Evolutionary conservation across 495 filamentous ascomycete species (phyloP).

Genomic region (Staphylotrichum tortipilum): DNA sequence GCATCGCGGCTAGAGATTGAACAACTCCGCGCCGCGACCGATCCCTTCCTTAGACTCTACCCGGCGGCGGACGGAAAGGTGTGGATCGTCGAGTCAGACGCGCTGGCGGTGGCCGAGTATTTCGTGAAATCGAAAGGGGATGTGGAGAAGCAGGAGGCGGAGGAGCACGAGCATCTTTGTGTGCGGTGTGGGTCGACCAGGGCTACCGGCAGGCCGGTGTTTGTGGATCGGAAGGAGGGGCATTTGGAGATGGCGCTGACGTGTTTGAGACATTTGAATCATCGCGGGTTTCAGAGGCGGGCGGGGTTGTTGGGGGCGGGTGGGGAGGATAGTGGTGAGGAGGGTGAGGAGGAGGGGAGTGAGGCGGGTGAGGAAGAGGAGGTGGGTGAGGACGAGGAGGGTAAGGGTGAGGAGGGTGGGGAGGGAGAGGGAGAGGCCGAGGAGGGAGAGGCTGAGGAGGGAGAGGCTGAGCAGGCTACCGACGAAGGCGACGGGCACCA

Average conservation of each 20-base stretch:
- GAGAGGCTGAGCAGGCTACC: not conserved
- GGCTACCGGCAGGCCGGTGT: not conserved
- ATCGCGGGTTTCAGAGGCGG: conserved; percentile 16
- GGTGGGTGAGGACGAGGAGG: not conserved
- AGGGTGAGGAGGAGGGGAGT: not conserved
- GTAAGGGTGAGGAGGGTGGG: not conserved
- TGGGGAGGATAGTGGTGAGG: not conserved
- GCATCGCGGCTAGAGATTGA: conserved; percentile 11
- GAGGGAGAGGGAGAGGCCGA: not conserved
- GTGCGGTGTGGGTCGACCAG: conserved; percentile 9
- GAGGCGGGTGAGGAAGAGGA: not conserved
- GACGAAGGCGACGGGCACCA: not conserved
- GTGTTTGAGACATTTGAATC: conserved; percentile 21
- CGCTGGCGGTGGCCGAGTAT: conserved; percentile 5
- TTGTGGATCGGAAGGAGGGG: conserved; percentile 12
- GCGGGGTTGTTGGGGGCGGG: not conserved
- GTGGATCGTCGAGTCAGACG: conserved; percentile 2
- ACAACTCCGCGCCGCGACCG: conserved; percentile 13
- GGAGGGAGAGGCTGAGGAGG: not conserved
- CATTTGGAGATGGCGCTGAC: conserved; percentile 17
- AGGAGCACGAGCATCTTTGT: conserved; percentile 6
- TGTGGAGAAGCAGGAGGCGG: not conserved
- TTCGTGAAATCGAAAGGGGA: conserved; percentile 5
- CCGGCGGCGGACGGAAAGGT: not conserved
- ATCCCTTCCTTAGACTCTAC: conserved; percentile 8